Evolutionary conservation across 2,329 filamentous ascomycete genomes (phyloP).

Genomic region (Neodidymelliopsis sp.): DNA sequence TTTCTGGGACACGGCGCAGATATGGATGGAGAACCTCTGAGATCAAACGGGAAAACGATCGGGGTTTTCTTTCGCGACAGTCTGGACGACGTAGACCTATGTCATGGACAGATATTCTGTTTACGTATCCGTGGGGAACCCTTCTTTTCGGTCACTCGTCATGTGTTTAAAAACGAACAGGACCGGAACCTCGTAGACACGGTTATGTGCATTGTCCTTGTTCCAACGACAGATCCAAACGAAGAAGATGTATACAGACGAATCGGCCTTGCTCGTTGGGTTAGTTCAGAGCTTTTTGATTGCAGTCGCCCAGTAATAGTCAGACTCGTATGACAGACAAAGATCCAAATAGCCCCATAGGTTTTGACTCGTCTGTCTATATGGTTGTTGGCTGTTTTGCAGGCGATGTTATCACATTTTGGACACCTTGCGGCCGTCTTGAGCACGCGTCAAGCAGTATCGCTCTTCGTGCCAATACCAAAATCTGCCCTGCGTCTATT

Average conservation of each 20-base stretch:
- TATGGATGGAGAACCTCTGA: background rate
- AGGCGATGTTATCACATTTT: no score
- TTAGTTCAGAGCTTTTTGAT: background rate
- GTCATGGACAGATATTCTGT: background rate
- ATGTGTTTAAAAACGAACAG: no score
- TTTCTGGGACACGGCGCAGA: no score
- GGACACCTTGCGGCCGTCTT: no score
- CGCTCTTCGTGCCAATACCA: no score
- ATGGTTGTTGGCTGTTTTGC: no score
- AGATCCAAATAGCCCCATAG: no score
- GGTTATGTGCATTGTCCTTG: conserved; percentile 4
- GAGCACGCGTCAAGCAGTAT: no score
- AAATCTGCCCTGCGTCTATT: no score
- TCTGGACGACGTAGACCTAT: background rate
- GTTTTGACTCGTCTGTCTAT: no score
- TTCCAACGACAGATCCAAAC: no score
- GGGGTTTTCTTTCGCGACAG: conserved; percentile 3
- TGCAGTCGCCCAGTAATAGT: background rate
- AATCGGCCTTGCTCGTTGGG: conserved; percentile 6
- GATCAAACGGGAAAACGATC: background rate
- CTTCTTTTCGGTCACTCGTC: no score
- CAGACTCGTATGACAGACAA: background rate
- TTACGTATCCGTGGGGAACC: background rate
- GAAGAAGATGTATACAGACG: background rate
- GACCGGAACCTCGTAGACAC: background rate